Conservation (phyloP, 2,329 filamentous ascomycete genomes). For the Microcyclosporella mali region DNA sequence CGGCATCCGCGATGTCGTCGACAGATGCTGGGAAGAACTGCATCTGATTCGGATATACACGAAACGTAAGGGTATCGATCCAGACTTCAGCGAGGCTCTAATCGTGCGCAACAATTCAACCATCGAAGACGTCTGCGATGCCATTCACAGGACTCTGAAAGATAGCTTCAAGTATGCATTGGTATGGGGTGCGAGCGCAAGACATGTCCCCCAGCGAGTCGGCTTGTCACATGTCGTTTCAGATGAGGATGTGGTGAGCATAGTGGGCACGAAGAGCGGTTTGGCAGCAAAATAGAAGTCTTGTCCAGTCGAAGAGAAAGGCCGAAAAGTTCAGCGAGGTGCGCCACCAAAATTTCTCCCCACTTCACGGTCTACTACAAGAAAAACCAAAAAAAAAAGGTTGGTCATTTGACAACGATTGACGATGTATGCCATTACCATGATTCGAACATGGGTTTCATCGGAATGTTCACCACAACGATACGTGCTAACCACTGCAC, state of each 20-base stretch:
- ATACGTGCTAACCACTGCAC: constrained; percentile 3
- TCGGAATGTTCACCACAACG: not conserved
- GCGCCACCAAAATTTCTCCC: not conserved
- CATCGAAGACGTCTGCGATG: constrained; percentile 95
- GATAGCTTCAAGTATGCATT: constrained; percentile 98
- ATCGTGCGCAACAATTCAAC: constrained; percentile 84
- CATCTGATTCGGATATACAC: constrained; percentile 89
- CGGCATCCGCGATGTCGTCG: constrained; percentile 87
- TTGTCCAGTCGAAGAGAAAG: not conserved
- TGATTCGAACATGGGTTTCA: constrained; percentile 6
- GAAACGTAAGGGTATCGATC: constrained; percentile 86
- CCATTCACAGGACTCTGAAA: constrained; percentile 88
- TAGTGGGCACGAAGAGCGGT: constrained; percentile 45
- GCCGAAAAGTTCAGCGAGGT: not conserved
- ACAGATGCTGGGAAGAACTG: constrained; percentile 90
- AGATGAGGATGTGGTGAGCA: constrained; percentile 63
- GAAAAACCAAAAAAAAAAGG: not conserved
- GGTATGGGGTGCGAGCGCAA: constrained; percentile 94
- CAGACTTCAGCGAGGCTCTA: constrained; percentile 81
- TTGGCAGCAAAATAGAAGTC: constrained; percentile 18
- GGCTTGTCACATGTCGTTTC: constrained; percentile 73
- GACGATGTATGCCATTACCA: constrained; percentile 3
- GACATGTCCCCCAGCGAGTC: constrained; percentile 89
- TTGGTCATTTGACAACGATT: too few relatives aligned
- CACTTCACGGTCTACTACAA: too few relatives aligned